Conservation (phyloP, 768 basidiomycete genomes). For the Udeniomyces megalosporus region DNA sequence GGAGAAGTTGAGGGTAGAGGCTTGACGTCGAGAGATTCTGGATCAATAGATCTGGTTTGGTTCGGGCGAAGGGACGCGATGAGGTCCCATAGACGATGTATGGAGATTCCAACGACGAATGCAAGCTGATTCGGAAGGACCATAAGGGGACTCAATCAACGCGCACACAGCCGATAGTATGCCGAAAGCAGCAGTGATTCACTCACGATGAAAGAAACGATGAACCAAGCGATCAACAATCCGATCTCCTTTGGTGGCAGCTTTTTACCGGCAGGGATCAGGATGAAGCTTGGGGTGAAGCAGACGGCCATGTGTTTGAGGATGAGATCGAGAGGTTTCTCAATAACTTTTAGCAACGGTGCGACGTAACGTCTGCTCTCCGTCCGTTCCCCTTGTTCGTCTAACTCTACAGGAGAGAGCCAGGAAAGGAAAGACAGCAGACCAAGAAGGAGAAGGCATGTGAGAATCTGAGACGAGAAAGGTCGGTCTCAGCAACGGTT, state of each 20-base stretch:
- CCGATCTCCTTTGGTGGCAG: background rate
- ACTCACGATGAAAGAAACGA: slow-evolving; percentile 5
- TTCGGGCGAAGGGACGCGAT: no score
- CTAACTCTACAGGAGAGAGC: background rate
- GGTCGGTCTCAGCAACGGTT: no score
- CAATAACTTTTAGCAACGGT: slow-evolving; percentile 1
- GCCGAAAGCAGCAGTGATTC: no score
- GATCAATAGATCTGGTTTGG: no score
- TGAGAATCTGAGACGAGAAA: background rate
- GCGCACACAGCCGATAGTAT: no score
- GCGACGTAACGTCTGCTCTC: background rate
- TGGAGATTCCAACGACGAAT: background rate
- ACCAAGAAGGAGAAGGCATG: background rate
- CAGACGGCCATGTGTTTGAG: slow-evolving; percentile 13
- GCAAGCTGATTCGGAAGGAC: background rate
- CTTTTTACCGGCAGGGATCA: background rate
- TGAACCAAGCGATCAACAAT: background rate
- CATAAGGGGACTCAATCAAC: no score
- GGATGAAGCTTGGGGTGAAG: slow-evolving; percentile 8
- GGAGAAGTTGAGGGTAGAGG: no score
- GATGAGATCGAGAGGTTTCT: slow-evolving; percentile 9
- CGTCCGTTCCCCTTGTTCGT: background rate
- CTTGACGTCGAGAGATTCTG: no score
- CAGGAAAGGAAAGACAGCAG: background rate
- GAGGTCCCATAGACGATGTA: no score